Evolutionary conservation across 2,329 filamentous ascomycete genomes (phyloP), one percentile per base, ranked within the genome.

Genomic region (Exophiala xenobiotica): DNA sequence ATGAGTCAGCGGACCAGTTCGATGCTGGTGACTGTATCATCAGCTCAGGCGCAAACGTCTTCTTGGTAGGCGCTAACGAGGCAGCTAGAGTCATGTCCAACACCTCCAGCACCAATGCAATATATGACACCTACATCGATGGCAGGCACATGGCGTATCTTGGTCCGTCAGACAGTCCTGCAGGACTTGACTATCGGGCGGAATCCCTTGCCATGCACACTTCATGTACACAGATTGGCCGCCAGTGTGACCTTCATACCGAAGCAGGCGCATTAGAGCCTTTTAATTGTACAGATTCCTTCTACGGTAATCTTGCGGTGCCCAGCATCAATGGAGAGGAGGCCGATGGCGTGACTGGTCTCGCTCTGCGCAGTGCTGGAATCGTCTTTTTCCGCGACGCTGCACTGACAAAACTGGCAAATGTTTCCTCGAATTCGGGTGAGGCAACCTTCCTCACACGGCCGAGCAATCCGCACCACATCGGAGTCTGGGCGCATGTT

Each of bases 131-230:
- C 24, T 16, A 14, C 29, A 33, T 33, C 29, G 27, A 43, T n/a
- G 49, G 47, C 42, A 20, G 26, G 20, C 53, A 43, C 9, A 46
- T 58, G 20, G 43, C 45, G 6, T 54, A 56, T 26, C 51, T 61
- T 14, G 53, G 42, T 7, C 49, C 39, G 12, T 18, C 46, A 5
- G 27, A 11, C 11, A 40, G 31, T 22, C 18, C 42, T 3, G 23
- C 23, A 3, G 27, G 46, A 14, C 48, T 53, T 12, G 62, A 63
- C 41, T 64, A 54, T 35, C 53, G 52, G 2, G 60, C 62, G 2
- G 43, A 46, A 7, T 60, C 54, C 7, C 57, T 60, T 29, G 61
- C 49, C 6, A 53, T 54, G 14, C 38, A 50, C 1, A 60, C 60
- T 4, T 29, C 54, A 23, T 64, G 62, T 27, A 37, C 24, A 27